Base-by-base conservation (phyloP, 306 rosid genomes). In the Dryas octopetala region DNA sequence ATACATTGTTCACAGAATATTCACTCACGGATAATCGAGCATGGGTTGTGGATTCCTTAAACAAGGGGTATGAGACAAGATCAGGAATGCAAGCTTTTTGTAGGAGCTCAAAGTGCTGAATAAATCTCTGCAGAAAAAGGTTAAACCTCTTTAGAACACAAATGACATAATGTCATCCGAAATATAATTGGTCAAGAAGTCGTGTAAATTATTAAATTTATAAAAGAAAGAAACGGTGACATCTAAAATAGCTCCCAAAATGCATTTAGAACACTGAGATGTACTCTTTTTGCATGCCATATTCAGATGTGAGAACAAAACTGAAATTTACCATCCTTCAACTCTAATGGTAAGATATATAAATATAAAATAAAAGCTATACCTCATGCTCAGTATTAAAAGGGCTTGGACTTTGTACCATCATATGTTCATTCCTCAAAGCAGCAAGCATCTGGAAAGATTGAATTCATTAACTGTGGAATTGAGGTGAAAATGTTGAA, bases 361-460 rank as follows among this genome's bases (percentile, higher is more conserved):
- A 16, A 53, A 6, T 9, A 74, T 53, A 45, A 66, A 49, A 41
- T 64, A 44, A 4, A 44, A 66, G 66, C 16, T 12, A 69, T 86
- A 95, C 98, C 98, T 92, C 98, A 14, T 92, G 88, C 82, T 92
- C 97, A 54, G 96, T 84, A 79, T 88, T 95, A 78, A 95, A 95
- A 68, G 91, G 93, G 78, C 87, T 85, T 75, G 83, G 89, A 40
- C 79, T 87, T 73, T 86, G 85, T 40, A 81, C 50, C 60, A 84
- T 82, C 79, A 75, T 80, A 71, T 9, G 68, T 73, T 91, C 98
- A 74, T 95, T 95, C 83, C 81, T 80, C 85, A 95, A 82, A 72
- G 97, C 97, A 73, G 97, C 96, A 61, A 91, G 83, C 98, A 95
- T 90, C 98, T 94, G 88, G 28, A 87, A 72, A 81, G 71, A 81